Evolutionary conservation across 352 stramenopile genomes (phyloP), one percentile per base, ranked within the genome.

Genomic region (Globisporangium yorkense): DNA sequence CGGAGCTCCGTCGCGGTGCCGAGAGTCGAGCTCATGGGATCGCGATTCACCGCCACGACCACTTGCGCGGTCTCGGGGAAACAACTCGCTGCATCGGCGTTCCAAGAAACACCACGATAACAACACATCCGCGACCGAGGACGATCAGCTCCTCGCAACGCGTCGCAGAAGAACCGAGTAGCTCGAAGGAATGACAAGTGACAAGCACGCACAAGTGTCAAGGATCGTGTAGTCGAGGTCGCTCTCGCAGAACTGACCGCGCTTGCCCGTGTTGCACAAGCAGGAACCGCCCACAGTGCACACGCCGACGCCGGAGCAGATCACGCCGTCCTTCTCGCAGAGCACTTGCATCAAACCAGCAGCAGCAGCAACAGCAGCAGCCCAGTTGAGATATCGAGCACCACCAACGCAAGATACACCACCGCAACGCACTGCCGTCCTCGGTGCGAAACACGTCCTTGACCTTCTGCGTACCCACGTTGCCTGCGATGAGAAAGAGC

Each of bases 221-320:
- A 89, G 37, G 60, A 88, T 66, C 5, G 61, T 80, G 57, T 76
- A 88, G 51, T 67, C 57, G 37, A 75, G 51, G 31, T 81, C 72
- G 20, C 55, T 62, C 12, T 89, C 72, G 57, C 83, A 92, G 49
- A 85, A 76, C 40, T 68, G 56, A 1, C 83, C 80, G 10, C 59
- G 69, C 64, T 87, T 89, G 48, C 68, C 76, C 13, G 48, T 57
- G 45, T 77, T 72, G 68, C 83, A 92, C 29, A 89, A 56, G 56
- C 83, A 92, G 50, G 65, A 79, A n/a, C 83, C 80, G 29, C 80
- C 80, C 55, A 75, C 59, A 6, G 79, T 82, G 53, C 83, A 92
- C 21, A 75, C 81, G 8, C 83, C 83, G 54, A 79, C 47, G 47
- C 77, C 74, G 7, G 73, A 85, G 59, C 80, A 91, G 57, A 92